Conservation (phyloP, 2,329 filamentous ascomycete genomes). For the Penicillium aurantiogriseum region DNA sequence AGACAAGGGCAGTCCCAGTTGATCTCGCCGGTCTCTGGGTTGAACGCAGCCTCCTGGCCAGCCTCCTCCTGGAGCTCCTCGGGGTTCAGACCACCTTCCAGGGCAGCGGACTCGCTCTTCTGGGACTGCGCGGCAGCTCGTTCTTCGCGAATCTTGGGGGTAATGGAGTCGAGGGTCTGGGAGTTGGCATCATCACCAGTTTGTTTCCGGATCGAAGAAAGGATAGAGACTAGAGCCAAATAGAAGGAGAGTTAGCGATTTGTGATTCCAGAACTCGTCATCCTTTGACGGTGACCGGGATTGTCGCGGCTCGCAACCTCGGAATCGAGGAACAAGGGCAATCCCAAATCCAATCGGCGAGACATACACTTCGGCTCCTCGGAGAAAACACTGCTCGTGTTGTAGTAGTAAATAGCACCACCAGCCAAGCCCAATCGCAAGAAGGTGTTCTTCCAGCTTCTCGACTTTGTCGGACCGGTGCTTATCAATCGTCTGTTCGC, state of each 20-base stretch:
- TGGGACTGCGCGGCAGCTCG: slow-evolving; percentile 20
- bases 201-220: slow-evolving; percentile 29
- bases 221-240: slow-evolving; percentile 33
- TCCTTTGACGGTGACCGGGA: slow-evolving; percentile 1
- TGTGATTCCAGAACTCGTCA: neutral
- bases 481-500: slow-evolving; percentile 53
- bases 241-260: slow-evolving; percentile 12
- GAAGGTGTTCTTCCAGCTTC: slow-evolving; percentile 77
- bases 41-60: slow-evolving; percentile 85
- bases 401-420: slow-evolving; percentile 87
- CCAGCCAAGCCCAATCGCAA: slow-evolving; percentile 73
- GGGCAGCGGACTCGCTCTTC: slow-evolving; percentile 11
- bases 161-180: slow-evolving; percentile 65
- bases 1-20: slow-evolving; percentile 99
- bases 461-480: slow-evolving; percentile 60
- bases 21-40: slow-evolving; percentile 97
- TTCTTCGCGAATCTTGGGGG: slow-evolving; percentile 52
- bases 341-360: slow-evolving; percentile 1
- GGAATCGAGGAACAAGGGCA: slow-evolving; percentile 14
- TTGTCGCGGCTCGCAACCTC: slow-evolving; percentile 9
- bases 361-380: slow-evolving; percentile 73
- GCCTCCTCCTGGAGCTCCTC: slow-evolving; percentile 75
- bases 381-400: slow-evolving; percentile 82
- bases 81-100: slow-evolving; percentile 36
- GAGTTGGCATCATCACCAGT: slow-evolving; percentile 49